Evolutionary conservation across 2,329 filamentous ascomycete species (phyloP).

Genomic region (Arthrobotrys megalospora): DNA sequence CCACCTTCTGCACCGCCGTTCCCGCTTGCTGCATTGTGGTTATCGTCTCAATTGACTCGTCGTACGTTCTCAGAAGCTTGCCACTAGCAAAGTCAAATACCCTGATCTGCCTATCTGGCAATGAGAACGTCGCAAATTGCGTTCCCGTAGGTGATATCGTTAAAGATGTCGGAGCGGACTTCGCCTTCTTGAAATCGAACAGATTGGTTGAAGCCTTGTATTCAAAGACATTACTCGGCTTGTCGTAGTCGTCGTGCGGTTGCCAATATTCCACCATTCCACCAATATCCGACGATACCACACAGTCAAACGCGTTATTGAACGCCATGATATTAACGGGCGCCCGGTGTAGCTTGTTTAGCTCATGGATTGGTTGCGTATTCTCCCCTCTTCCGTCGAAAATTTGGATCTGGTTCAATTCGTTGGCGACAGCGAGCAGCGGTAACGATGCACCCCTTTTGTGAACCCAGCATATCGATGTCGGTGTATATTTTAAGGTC

Average conservation of each 20-base stretch:
- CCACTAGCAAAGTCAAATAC: conserved; percentile 92
- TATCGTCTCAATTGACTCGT: conserved; percentile 90
- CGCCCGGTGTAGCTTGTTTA: conserved; percentile 84
- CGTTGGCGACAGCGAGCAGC: conserved; percentile 85
- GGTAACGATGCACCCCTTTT: conserved; percentile 88
- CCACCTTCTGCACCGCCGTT: conserved; percentile 83
- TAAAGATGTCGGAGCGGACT: conserved; percentile 84
- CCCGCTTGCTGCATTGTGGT: conserved; percentile 98
- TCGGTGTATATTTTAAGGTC: conserved; percentile 80
- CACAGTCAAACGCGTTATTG: conserved; percentile 90
- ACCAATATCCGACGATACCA: conserved; percentile 87
- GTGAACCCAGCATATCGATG: conserved; percentile 92
- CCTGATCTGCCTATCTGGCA: conserved; percentile 92
- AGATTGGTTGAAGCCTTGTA: conserved; percentile 94
- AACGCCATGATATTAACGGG: conserved; percentile 89
- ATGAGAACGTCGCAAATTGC: conserved; percentile 89
- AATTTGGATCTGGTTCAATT: conserved; percentile 80
- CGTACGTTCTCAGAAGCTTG: conserved; percentile 92
- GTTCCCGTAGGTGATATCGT: conserved; percentile 88
- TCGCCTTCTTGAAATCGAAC: conserved; percentile 97
- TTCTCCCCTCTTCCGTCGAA: conserved; percentile 92
- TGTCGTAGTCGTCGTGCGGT: conserved; percentile 84
- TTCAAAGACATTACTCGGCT: conserved; percentile 90
- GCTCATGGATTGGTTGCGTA: conserved; percentile 80
- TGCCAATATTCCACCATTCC: conserved; percentile 99